Conservation (phyloP, 176 grass and related monocot species). For the Aegilops sharonensis region DNA sequence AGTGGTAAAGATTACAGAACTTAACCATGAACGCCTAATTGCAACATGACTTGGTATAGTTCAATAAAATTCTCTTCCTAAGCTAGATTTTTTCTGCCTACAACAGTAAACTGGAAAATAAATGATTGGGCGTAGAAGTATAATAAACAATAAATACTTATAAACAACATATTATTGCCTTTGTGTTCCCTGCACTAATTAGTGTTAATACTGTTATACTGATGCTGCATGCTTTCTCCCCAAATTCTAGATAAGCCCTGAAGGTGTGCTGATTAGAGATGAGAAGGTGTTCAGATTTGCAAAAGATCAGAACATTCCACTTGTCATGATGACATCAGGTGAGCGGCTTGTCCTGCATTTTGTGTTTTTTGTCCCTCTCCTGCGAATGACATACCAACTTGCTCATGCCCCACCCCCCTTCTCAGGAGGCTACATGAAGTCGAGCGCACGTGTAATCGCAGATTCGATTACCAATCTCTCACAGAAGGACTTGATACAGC, state of each 20-base stretch:
- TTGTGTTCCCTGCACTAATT: background rate
- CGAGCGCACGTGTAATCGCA: slow-evolving; percentile 73
- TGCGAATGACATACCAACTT: background rate
- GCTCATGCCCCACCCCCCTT: background rate
- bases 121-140: background rate
- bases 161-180: background rate
- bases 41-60: background rate
- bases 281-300: slow-evolving; percentile 89
- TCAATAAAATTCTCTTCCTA: background rate
- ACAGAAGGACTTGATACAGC: slow-evolving; percentile 69
- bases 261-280: slow-evolving; percentile 79
- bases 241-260: slow-evolving; percentile 61
- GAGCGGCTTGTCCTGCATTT: background rate
- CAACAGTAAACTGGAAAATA: background rate
- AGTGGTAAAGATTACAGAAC: background rate
- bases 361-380: background rate
- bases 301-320: slow-evolving; percentile 84
- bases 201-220: background rate
- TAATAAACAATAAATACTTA: background rate
- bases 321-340: slow-evolving; percentile 96
- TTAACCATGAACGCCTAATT: background rate
- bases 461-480: slow-evolving; percentile 86
- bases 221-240: background rate
- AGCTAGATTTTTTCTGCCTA: background rate
- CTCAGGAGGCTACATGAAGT: slow-evolving; percentile 98